Evolutionary conservation across 495 filamentous ascomycete genomes (phyloP).

Genomic region (Penicillium bovifimosum): DNA sequence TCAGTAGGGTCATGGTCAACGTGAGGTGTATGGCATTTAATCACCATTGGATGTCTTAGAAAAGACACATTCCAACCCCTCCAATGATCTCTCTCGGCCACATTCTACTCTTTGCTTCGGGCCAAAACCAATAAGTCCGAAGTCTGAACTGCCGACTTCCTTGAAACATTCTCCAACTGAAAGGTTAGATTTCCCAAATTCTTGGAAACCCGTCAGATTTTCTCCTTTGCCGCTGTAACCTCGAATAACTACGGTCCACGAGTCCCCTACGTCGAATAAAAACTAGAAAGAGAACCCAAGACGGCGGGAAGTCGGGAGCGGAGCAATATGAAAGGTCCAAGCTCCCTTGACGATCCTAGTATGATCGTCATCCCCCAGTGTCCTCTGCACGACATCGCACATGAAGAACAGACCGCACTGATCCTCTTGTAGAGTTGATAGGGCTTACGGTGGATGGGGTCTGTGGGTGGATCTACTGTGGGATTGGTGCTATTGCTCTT

Average conservation of each 20-base stretch:
- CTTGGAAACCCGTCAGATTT: neutral
- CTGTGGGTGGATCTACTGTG: neutral
- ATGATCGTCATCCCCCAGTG: slow-evolving; percentile 15
- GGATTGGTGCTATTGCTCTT: neutral
- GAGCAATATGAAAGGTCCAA: slow-evolving; percentile 22
- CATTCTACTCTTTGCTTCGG: slow-evolving; percentile 13
- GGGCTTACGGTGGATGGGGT: slow-evolving; percentile 9
- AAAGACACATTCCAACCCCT: slow-evolving; percentile 27
- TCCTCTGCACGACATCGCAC: slow-evolving; percentile 26
- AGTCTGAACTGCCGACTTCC: neutral
- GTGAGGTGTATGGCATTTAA: slow-evolving; percentile 10
- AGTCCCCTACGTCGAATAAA: neutral
- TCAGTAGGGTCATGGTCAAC: slow-evolving; percentile 7
- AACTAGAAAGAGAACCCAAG: neutral
- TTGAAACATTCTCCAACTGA: neutral
- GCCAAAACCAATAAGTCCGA: neutral
- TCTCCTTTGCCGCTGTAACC: slow-evolving; percentile 5
- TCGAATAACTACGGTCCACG: neutral
- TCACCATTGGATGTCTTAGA: slow-evolving; percentile 15
- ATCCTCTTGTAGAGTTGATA: slow-evolving; percentile 13
- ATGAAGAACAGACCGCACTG: slow-evolving; percentile 13
- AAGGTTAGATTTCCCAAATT: neutral
- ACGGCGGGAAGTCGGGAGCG: neutral
- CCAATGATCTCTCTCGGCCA: slow-evolving; percentile 16
- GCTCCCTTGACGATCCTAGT: slow-evolving; percentile 19